Percentiles rank a stretch among this genome's conserved stretches.
Conservation (phyloP, 805 yeast genomes). For the Grigorovia transvaalensis region DNA sequence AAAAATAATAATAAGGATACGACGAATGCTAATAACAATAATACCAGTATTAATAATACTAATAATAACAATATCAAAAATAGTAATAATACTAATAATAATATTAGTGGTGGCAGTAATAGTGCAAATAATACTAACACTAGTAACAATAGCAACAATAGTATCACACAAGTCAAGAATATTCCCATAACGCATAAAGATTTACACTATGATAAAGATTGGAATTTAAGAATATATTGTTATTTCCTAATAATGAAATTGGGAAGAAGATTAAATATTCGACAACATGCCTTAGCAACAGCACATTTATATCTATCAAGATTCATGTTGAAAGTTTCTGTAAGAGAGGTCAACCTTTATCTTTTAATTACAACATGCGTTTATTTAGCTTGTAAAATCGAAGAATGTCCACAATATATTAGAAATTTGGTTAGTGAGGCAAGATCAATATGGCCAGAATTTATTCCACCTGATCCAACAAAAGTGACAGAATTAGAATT, state of each 20-base stretch:
- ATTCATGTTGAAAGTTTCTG: conserved; percentile 58
- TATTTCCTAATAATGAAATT: conserved; percentile 66
- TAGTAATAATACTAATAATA: not conserved
- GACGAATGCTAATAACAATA: conserved; percentile 19
- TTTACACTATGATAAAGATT: conserved; percentile 37
- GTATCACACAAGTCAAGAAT: conserved; percentile 29
- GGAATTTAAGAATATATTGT: conserved; percentile 62
- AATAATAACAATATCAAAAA: not conserved
- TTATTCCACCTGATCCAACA: conserved; percentile 81
- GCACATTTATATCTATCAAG: conserved; percentile 81
- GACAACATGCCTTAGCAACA: conserved; percentile 80
- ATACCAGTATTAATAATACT: conserved; percentile 5
- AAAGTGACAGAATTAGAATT: conserved; percentile 94
- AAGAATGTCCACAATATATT: conserved; percentile 92
- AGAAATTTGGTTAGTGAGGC: conserved; percentile 77
- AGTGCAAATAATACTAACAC: not conserved
- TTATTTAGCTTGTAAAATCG: conserved; percentile 86
- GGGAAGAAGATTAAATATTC: conserved; percentile 64
- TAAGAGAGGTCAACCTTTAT: conserved; percentile 76
- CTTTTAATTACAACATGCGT: conserved; percentile 73
- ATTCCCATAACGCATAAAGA: conserved; percentile 33
- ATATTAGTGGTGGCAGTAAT: not conserved
- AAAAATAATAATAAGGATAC: conserved; percentile 15
- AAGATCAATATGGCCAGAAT: conserved; percentile 87
- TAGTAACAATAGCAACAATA: not conserved